Base-by-base conservation (phyloP, 169 alveolate species). In the Plasmodium vinckei region DNA sequence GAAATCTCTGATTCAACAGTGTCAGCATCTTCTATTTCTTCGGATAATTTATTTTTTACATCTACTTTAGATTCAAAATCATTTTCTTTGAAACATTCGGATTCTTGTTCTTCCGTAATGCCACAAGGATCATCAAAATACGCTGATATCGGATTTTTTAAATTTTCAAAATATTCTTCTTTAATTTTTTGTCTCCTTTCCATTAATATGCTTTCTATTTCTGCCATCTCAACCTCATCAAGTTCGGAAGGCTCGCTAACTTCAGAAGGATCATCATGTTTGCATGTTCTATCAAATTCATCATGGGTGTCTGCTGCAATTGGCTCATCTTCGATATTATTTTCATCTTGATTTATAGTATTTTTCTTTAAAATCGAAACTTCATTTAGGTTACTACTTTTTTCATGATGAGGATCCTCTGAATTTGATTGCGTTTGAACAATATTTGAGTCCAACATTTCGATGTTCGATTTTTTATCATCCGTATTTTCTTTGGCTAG, bases 141-240 rank as follows among this genome's bases (percentile, higher is more conserved):
- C 2, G 70, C n/a, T 4, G 82, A 21, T 4, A 53, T 67, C 13
- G 19, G 39, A 1, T 19, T 79, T 17, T 67, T 59, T 47, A 64
- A 79, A 2, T 23, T 47, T 56, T 56, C 25, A 13, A 65, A 49
- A 60, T 79, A 79, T 49, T 67, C 72, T 47, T 65, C 70, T 57
- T 71, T 67, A 27, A 79, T 79, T 67, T 79, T 67, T 47, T 79
- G n/a, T 17, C 42, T 79, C 33, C 68, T 79, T 60, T 79, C 59
- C 68, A 67, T 51, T 49, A 79, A 49, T 27, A 79, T 60, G 17
- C 27, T 21, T 10, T 67, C 33, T 33, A 79, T 27, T 25, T 67
- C 42, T 13, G 44, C 42, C 17, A 19, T 54, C 9, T 54, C 53
- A 12, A 9, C 7, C 4, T 72, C 63, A 5, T 72, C 63, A 42